Conservation (phyloP, 2,329 filamentous ascomycete genomes). For the Dothideomycetidae sp. region DNA sequence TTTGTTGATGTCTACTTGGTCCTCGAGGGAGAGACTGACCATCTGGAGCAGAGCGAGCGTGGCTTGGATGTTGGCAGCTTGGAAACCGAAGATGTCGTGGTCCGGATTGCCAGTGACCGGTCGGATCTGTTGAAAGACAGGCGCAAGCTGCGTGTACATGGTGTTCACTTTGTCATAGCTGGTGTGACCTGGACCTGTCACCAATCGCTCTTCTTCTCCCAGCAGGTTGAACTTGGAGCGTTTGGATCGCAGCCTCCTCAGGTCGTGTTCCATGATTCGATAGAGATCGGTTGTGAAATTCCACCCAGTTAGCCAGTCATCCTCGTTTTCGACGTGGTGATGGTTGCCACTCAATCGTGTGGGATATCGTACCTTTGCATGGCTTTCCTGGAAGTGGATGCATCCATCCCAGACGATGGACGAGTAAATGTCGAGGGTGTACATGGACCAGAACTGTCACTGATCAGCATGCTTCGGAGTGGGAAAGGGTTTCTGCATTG, state of each 20-base stretch:
- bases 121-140: slow-evolving; percentile 9
- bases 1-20: slow-evolving; percentile 21
- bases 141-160: slow-evolving; percentile 7
- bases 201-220: neutral
- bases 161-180: slow-evolving; percentile 4
- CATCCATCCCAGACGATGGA: slow-evolving; percentile 37
- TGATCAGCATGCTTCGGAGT: slow-evolving; percentile 15
- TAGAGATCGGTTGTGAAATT: slow-evolving; percentile 45
- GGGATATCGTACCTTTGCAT: slow-evolving; percentile 32
- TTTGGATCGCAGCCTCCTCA: slow-evolving; percentile 14
- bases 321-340: neutral
- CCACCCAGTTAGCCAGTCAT: slow-evolving; percentile 39
- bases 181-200: neutral
- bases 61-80: slow-evolving; percentile 37
- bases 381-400: slow-evolving; percentile 31
- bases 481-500: neutral
- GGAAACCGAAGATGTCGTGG: slow-evolving; percentile 32
- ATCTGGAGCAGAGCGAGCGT: slow-evolving; percentile 36
- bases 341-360: slow-evolving; percentile 30
- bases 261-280: slow-evolving; percentile 37
- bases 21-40: slow-evolving; percentile 13
- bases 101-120: slow-evolving; percentile 3
- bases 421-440: slow-evolving; percentile 41
- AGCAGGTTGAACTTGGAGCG: slow-evolving; percentile 7
- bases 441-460: slow-evolving; percentile 41